Base-by-base conservation (phyloP, 2,329 filamentous ascomycete genomes). In the Rhexocercosporidium sp. region DNA sequence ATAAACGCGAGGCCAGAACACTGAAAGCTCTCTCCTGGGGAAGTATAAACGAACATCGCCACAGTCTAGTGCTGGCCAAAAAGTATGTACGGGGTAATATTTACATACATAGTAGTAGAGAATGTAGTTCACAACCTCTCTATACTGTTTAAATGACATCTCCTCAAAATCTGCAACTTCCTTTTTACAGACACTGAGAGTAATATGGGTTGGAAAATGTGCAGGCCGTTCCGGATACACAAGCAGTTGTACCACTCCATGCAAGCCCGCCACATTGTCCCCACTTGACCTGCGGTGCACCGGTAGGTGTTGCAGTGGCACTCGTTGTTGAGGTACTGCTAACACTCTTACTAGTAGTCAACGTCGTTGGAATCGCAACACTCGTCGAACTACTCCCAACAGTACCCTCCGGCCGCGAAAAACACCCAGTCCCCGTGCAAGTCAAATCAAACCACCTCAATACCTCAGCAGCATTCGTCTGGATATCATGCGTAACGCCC, bases 171-270 rank as follows among this genome's bases (percentile, higher is more conserved):
- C 34, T 11, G 12, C 34, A 7, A 37, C 34, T 37, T 11, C 2
- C 44, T 31, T 29, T 41, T 31, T 57, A 66, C 20, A 66, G 44
- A 41, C 67, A 69, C 54, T 70, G 69, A 18, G 64, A 70, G 53
- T 70, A 71, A 16, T 59, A 71, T n/a, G 49, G 22, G 37, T 69
- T 71, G 37, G 49, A 49, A 22, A 34, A 37, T 27, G 49, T 64
- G 39, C 68, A 71, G 14, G 56, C 59, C 31, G 56, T 62, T 9
- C 64, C 62, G 7, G 68, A 22, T 3, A 60, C 66, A 47, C 70
- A 71, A 47, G 59, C 47, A 3, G 61, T 66, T 39, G 68, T 8
- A 25, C 70, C 70, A 34, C 34, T 62, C 59, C 60, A 71, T 7
- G 62, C 47, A 22, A 41, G 11, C 6, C 68, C 70, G 27, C 66